Conservation (phyloP, 768 basidiomycete species). For the Kondoa subrosea region DNA sequence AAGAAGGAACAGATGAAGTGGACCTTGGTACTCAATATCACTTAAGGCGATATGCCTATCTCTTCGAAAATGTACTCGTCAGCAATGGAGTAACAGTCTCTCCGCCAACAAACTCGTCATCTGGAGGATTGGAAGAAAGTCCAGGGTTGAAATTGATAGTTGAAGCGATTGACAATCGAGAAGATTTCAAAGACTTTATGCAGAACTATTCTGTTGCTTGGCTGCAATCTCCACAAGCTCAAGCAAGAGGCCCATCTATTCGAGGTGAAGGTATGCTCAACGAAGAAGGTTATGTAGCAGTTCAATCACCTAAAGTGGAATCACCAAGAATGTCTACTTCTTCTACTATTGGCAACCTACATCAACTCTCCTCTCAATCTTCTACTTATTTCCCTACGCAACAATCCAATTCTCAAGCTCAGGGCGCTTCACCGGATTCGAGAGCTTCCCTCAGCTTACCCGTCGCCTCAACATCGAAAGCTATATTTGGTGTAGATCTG, state of each 20-base stretch:
- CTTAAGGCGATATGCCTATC: constrained; percentile 78
- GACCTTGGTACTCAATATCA: constrained; percentile 98
- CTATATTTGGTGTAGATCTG: constrained; percentile 86
- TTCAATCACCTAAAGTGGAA: background rate
- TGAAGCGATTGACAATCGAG: constrained; percentile 81
- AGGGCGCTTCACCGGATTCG: constrained; percentile 14
- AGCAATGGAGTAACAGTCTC: constrained; percentile 74
- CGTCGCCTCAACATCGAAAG: constrained; percentile 28
- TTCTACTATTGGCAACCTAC: constrained; percentile 18
- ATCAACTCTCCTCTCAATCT: constrained; percentile 14
- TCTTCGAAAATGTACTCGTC: constrained; percentile 77
- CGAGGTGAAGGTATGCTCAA: constrained; percentile 40
- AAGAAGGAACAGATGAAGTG: constrained; percentile 88
- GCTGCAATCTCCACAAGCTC: constrained; percentile 14
- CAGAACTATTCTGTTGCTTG: constrained; percentile 85
- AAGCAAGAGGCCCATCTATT: constrained; percentile 7
- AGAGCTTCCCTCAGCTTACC: constrained; percentile 10
- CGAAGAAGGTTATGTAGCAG: constrained; percentile 79
- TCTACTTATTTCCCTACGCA: constrained; percentile 26
- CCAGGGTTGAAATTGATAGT: constrained; percentile 68
- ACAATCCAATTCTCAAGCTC: too few species aligned
- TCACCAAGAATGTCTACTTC: constrained; percentile 29
- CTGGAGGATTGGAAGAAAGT: constrained; percentile 41
- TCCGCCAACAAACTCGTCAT: constrained; percentile 43
- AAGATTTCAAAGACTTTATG: constrained; percentile 93